phyloP scores from a whole-genome alignment of 345 rosid species.

The Raphanus raphanistrum region DNA sequence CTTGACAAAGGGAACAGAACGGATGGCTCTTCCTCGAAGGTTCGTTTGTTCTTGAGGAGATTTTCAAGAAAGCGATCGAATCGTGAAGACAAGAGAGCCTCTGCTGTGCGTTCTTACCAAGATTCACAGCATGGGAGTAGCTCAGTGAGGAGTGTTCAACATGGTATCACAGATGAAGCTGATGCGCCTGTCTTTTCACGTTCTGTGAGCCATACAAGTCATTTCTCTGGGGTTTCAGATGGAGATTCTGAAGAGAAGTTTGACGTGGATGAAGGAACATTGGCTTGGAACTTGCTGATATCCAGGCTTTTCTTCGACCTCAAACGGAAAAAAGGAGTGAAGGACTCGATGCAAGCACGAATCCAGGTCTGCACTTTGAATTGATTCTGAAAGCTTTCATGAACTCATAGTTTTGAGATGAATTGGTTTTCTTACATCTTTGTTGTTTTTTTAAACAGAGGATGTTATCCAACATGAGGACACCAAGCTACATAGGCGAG shows the following conservation, averaged over 20 bases:
- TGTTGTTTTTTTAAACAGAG: slow-evolving; percentile 51
- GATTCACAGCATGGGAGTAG: slow-evolving; percentile 47
- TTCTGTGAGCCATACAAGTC: slow-evolving; percentile 54
- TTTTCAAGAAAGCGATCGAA: slow-evolving; percentile 47
- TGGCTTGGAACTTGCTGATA: slow-evolving; percentile 84
- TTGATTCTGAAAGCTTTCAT: slow-evolving; percentile 6
- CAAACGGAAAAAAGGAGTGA: slow-evolving; percentile 50
- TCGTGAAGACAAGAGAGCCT: slow-evolving; percentile 57
- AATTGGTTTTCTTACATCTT: slow-evolving; percentile 7
- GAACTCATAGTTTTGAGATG: not conserved
- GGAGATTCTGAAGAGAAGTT: slow-evolving; percentile 62
- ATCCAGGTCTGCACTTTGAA: slow-evolving; percentile 64
- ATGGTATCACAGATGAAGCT: slow-evolving; percentile 46
- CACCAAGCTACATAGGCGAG: slow-evolving; percentile 80
- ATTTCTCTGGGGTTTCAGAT: slow-evolving; percentile 52
- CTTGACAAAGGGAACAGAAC: slow-evolving; percentile 49
- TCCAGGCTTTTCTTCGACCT: slow-evolving; percentile 88
- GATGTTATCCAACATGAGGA: slow-evolving; percentile 84
- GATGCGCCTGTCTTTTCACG: slow-evolving; percentile 38
- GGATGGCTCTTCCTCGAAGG: slow-evolving; percentile 74
- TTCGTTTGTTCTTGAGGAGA: slow-evolving; percentile 66
- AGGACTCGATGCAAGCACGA: slow-evolving; percentile 53
- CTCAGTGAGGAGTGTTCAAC: slow-evolving; percentile 37
- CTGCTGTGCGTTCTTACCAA: slow-evolving; percentile 34
- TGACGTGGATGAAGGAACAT: slow-evolving; percentile 76